Percentiles rank a stretch among this genome's conserved stretches.
phyloP scores from a whole-genome alignment of 192 early-diverging fungal species.

The Chytriomyces confervae region DNA sequence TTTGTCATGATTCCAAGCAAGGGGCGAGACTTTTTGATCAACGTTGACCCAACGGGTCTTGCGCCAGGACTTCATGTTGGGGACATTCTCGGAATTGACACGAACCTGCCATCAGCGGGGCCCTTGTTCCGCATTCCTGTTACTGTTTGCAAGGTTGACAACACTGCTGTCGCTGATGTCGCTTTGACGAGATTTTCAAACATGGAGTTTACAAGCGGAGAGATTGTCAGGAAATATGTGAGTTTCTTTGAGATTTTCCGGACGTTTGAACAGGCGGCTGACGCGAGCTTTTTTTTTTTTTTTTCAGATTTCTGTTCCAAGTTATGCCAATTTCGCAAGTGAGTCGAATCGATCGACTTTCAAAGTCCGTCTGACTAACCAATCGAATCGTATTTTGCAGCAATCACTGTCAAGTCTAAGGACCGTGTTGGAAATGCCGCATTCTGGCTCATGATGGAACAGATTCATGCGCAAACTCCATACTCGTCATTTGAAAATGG shows the following conservation, averaged over 20 bases:
- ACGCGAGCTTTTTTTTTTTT: not conserved
- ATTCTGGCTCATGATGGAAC: slow-evolving; percentile 75
- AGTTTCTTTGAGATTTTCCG: not conserved
- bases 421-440: slow-evolving; percentile 60
- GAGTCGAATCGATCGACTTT: slow-evolving; percentile 17
- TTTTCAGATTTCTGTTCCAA: slow-evolving; percentile 71
- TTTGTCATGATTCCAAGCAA: slow-evolving; percentile 27
- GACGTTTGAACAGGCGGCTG: not conserved
- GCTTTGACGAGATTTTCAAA: slow-evolving; percentile 59
- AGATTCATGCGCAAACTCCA: slow-evolving; percentile 70
- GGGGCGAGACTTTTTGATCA: slow-evolving; percentile 67
- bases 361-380: not conserved
- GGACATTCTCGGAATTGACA: slow-evolving; percentile 81
- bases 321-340: slow-evolving; percentile 80
- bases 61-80: slow-evolving; percentile 80
- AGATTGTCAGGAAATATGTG: slow-evolving; percentile 76
- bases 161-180: slow-evolving; percentile 31
- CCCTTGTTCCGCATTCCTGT: slow-evolving; percentile 88
- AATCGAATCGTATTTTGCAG: slow-evolving; percentile 5
- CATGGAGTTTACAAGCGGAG: slow-evolving; percentile 73
- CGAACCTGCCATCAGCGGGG: slow-evolving; percentile 69
- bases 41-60: slow-evolving; percentile 83
- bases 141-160: slow-evolving; percentile 84
- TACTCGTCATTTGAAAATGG: slow-evolving; percentile 65
- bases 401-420: slow-evolving; percentile 39